phyloP scores from a whole-genome alignment of 768 basidiomycete species.

The Naganishia antarctica region DNA sequence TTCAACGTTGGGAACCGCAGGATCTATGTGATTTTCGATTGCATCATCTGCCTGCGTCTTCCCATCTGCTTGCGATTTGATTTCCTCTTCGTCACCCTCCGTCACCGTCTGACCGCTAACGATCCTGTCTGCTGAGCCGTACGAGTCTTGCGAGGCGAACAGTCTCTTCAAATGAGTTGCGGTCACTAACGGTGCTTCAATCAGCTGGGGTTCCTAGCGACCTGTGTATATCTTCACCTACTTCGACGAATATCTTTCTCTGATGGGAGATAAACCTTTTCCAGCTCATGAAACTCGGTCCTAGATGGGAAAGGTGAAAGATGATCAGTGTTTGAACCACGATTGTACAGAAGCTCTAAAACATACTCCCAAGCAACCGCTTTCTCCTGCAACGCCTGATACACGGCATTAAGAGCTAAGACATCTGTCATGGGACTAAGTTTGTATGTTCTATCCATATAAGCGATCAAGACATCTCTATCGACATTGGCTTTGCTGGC shows the following conservation, averaged over 20 bases:
- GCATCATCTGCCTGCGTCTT: background rate
- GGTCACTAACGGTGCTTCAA: no score
- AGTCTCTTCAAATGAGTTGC: constrained; percentile 49
- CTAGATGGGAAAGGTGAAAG: constrained; percentile 21
- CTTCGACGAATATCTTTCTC: constrained; percentile 54
- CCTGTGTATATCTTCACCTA: constrained; percentile 32
- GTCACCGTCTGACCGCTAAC: constrained; percentile 44
- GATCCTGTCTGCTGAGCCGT: constrained; percentile 39
- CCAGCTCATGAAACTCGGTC: constrained; percentile 76
- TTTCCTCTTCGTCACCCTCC: constrained; percentile 24
- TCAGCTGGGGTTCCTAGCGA: no score
- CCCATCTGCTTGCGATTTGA: background rate
- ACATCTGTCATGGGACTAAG: constrained; percentile 78
- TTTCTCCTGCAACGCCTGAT: constrained; percentile 81
- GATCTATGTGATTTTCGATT: no score
- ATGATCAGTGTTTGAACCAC: background rate
- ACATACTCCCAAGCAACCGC: constrained; percentile 85
- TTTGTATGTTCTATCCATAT: constrained; percentile 74
- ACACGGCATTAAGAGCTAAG: constrained; percentile 76
- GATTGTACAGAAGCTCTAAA: background rate
- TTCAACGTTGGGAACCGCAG: background rate
- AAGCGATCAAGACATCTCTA: constrained; percentile 46
- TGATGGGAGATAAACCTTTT: constrained; percentile 53
- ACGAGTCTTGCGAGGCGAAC: constrained; percentile 48
- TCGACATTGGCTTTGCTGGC: constrained; percentile 64